Evolutionary conservation across 176 grass and related monocot genomes (phyloP), one percentile per base, ranked within the genome.

Genomic region (Aegilops longissima): DNA sequence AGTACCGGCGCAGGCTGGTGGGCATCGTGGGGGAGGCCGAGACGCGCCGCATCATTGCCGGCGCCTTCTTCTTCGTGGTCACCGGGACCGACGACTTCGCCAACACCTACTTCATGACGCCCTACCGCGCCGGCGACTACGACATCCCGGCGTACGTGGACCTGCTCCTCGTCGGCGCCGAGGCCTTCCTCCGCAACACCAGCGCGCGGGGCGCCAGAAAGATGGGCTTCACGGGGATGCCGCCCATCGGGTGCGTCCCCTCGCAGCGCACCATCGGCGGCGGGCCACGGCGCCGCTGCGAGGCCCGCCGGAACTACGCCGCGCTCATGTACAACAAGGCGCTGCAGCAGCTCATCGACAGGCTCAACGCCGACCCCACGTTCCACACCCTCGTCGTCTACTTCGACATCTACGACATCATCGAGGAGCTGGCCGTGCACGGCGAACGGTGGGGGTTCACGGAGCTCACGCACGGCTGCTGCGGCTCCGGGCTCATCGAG

Each of bases 71-170:
- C 82, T 10, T 96, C 8, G 83, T 98, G 3, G 92, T 88, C 84
- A 77, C 89, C 1, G 96, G 92, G 27, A 94, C 89, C 20, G 92
- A 98, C 84, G 96, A 98, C 85, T 6, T 98, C 6, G 94, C 94
- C 30, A 96, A 94, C 66, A 98, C 97, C 78, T 98, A 98, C 66
- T 98, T 93, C 89, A 91, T 85, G 16, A 91, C 93, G 27, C 93
- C 93, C 0, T 95, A 94, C 56, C 83, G 97, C 2, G 74, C 42
- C 44, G 18, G 18, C 0, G 52, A 91, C 76, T 98, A 94, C 83
- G 94, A 98, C 87, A 82, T 96, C 76, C 92, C 90, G 4, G 86
- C 94, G 6, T 98, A 98, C 78, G 90, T 95, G 2, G 75, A 98
- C 8, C 82, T 98, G 0, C 88, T 98, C 5, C 61, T 98, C 1